A percentile compares a stretch with the other conserved stretches of the same genome.
These are phyloP conservation scores for Penicillium chermesinum DNA, from an alignment of 495 filamentous ascomycete species.

Conservation along the genomic window DNA sequence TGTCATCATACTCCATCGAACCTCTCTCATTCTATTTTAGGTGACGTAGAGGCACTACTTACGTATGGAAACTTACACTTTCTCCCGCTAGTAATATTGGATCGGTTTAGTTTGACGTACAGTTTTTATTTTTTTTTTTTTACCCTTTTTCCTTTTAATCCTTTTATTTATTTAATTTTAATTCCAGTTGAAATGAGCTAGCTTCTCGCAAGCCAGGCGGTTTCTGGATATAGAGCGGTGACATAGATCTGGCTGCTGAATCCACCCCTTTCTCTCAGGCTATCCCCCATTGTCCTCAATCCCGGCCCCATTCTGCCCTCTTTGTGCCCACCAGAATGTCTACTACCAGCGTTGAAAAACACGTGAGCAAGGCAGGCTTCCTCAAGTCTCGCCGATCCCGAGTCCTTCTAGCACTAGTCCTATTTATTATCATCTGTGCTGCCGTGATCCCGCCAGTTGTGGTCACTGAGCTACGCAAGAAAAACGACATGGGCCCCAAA, in stretches of 20 bases:
- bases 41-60: slow-evolving; percentile 1
- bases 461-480: slow-evolving; percentile 28
- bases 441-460: slow-evolving; percentile 34
- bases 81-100: slow-evolving; percentile 4
- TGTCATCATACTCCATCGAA: slow-evolving; percentile 17
- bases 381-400: slow-evolving; percentile 28
- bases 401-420: slow-evolving; percentile 21
- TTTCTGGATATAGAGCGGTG: neutral
- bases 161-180: neutral
- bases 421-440: slow-evolving; percentile 26
- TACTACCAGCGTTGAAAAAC: neutral
- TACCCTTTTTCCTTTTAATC: slow-evolving; percentile 3
- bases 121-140: neutral
- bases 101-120: neutral
- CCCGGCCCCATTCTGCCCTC: slow-evolving; percentile 7
- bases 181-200: neutral
- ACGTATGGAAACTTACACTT: neutral
- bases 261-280: neutral
- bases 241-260: neutral
- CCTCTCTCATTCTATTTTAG: slow-evolving; percentile 16
- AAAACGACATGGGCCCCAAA: slow-evolving; percentile 39
- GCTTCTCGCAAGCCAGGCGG: neutral
- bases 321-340: neutral
- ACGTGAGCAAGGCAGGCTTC: slow-evolving; percentile 10
- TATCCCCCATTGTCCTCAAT: slow-evolving; percentile 7